These are phyloP conservation scores for Delitschia confertaspora DNA, from an alignment of 495 filamentous ascomycete species.

Conservation along the genomic window DNA sequence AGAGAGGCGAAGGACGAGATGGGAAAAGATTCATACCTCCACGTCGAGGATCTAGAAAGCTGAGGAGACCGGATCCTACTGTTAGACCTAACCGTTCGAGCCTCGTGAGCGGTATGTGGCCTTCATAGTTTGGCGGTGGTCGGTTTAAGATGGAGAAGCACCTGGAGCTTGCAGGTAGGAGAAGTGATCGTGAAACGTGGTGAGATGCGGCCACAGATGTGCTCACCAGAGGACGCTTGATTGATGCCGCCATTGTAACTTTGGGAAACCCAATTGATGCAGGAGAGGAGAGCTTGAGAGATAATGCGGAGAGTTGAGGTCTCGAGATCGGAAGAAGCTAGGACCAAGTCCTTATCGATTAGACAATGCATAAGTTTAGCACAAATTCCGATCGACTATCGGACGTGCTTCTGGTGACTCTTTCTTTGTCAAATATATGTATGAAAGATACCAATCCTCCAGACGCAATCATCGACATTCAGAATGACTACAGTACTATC, in stretches of 20 bases:
- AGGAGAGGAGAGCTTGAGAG: no score
- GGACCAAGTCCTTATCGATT: no score
- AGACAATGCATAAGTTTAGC: no score
- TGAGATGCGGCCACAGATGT: neutral
- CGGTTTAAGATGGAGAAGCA: constrained; percentile 71
- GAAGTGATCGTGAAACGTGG: neutral
- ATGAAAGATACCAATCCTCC: no score
- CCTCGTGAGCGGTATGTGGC: constrained; percentile 79
- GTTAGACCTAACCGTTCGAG: constrained; percentile 70
- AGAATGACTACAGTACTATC: constrained; percentile 15
- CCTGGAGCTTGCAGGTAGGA: constrained; percentile 22
- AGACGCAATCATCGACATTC: no score
- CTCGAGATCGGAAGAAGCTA: no score
- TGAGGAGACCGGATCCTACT: constrained; percentile 70
- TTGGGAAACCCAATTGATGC: no score
- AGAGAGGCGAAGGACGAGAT: neutral
- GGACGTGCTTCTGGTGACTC: no score
- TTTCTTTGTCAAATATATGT: no score
- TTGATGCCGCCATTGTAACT: constrained; percentile 9
- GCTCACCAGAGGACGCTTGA: constrained; percentile 2
- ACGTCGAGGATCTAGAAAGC: constrained; percentile 69
- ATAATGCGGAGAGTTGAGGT: no score
- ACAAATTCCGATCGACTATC: no score
- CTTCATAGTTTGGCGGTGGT: constrained; percentile 74
- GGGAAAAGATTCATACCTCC: constrained; percentile 44